These are phyloP conservation scores for Pseudonitzschia multiseries DNA, from an alignment of 108 stramenopile species.

Conservation along the genomic window DNA sequence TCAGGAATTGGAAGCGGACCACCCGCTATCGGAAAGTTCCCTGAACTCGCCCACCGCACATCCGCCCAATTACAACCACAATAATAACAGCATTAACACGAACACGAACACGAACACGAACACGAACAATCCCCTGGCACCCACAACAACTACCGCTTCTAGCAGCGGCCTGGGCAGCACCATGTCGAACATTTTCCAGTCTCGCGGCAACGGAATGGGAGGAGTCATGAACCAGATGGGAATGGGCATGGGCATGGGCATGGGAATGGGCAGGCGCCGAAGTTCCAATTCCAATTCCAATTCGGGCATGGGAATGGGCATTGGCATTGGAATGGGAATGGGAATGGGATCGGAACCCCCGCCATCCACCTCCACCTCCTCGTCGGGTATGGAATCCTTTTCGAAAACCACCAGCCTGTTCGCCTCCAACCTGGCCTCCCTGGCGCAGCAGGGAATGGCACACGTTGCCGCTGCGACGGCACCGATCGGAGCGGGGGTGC, in stretches of 20 bases:
- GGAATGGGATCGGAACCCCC: slow-evolving; percentile 20
- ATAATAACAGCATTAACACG: neutral
- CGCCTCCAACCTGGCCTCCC: slow-evolving; percentile 51
- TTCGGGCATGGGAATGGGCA: neutral
- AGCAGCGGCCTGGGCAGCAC: neutral
- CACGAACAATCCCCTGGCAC: neutral
- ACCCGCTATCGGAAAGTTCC: slow-evolving; percentile 1
- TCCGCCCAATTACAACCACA: neutral
- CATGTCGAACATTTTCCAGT: slow-evolving; percentile 15
- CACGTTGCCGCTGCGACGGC: slow-evolving; percentile 49
- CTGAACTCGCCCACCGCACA: neutral
- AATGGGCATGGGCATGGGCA: neutral
- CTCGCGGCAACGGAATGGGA: neutral
- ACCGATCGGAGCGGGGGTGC: slow-evolving; percentile 26
- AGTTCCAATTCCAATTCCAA: slow-evolving; percentile 2
- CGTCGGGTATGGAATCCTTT: slow-evolving; percentile 26
- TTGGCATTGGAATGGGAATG: slow-evolving; percentile 19
- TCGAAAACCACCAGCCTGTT: slow-evolving; percentile 33
- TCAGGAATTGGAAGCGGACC: neutral
- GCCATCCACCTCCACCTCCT: neutral
- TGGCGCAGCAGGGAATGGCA: slow-evolving; percentile 52
- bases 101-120: neutral
- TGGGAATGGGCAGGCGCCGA: too few relatives aligned
- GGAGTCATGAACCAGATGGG: neutral
- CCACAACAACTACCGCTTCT: neutral